Base-by-base conservation (phyloP, 768 basidiomycete species). In the Dacryopinax primogenitus region DNA sequence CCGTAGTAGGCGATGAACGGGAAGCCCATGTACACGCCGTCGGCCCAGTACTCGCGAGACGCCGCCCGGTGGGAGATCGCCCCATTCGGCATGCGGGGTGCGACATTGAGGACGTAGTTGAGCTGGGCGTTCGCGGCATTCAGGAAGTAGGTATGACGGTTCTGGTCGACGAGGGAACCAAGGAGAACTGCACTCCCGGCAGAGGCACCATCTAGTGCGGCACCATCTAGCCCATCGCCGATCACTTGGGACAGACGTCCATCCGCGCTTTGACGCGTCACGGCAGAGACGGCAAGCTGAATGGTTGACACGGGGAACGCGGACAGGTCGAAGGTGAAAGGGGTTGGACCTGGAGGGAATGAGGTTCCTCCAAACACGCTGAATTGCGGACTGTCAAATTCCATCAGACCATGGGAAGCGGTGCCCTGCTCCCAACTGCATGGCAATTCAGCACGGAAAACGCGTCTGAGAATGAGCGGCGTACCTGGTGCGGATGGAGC, bases 1-100 rank as follows among this genome's bases (percentile, higher is more conserved):
- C 75, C 79, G 68, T 76, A 78, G 67, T 74, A 76, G 23, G 79
- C 78, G 34, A 80, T 71, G 70, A 77, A 80, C 11, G 79, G 79
- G 26, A 77, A 77, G 1, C 76, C 78, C 78, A 79, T 78, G 68
- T 74, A 79, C 0, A 79, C 74, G 18, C 71, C 74, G 66, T 77
- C 76, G 30, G 76, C 73, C 76, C 74, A 78, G 65, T 74, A 72
- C 67, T 77, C 76, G 41, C 67, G 66, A 62, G 72, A 66, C 58
- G 76, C 73, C 26, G 68, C 68, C 12, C 78, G 73, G 64, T 78
- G 78, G 1, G 76, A 77, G 62, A 79, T 79, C 9, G 78, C 78
- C 15, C 78, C 78, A 4, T 71, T 71, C 3, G 72, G 68, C 28
- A 74, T 72, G n/a, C 73, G 71, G 12, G 73, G 74, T 3, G 70